A percentile compares a stretch with the other conserved stretches of the same genome.
Evolutionary conservation across 2,329 filamentous ascomycete species (phyloP).

Genomic region (Nannizziopsis arthrosporioides): DNA sequence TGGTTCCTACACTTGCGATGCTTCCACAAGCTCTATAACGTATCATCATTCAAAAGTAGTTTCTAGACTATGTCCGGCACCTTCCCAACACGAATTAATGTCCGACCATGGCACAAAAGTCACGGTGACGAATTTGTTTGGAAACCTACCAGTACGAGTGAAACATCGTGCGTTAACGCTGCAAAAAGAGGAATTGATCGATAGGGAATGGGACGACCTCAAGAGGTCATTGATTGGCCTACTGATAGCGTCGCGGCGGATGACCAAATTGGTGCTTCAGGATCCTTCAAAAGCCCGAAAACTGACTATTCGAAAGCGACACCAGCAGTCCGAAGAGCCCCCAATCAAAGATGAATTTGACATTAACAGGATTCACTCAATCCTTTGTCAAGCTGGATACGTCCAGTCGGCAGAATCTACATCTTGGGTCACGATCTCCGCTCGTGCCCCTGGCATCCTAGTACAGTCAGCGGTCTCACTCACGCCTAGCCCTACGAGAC

Average conservation of each 20-base stretch:
- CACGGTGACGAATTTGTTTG: slow-evolving; percentile 69
- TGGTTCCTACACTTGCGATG: slow-evolving; percentile 29
- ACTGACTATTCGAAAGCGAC: slow-evolving; percentile 22
- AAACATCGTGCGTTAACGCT: slow-evolving; percentile 57
- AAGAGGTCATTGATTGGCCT: slow-evolving; percentile 49
- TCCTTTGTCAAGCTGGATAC: slow-evolving; percentile 57
- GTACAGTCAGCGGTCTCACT: slow-evolving; percentile 63
- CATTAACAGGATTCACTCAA: slow-evolving; percentile 32
- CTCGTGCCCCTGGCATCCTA: slow-evolving; percentile 48
- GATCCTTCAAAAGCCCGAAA: slow-evolving; percentile 38
- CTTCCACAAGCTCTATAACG: slow-evolving; percentile 49
- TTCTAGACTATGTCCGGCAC: slow-evolving; percentile 51
- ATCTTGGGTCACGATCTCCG: slow-evolving; percentile 61
- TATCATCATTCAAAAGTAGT: slow-evolving; percentile 60
- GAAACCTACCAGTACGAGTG: slow-evolving; percentile 78
- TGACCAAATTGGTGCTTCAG: slow-evolving; percentile 47
- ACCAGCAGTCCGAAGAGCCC: neutral
- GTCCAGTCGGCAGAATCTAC: slow-evolving; percentile 41
- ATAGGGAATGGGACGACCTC: slow-evolving; percentile 55
- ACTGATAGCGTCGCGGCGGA: slow-evolving; percentile 55
- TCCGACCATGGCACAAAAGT: slow-evolving; percentile 62
- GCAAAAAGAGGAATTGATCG: slow-evolving; percentile 41
- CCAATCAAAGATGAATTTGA: slow-evolving; percentile 16
- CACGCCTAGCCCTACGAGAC: slow-evolving; percentile 57
- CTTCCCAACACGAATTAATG: slow-evolving; percentile 45